These are phyloP conservation scores for Linderniella brevidens DNA, from an alignment of 257 asterid species.

Conservation along the genomic window DNA sequence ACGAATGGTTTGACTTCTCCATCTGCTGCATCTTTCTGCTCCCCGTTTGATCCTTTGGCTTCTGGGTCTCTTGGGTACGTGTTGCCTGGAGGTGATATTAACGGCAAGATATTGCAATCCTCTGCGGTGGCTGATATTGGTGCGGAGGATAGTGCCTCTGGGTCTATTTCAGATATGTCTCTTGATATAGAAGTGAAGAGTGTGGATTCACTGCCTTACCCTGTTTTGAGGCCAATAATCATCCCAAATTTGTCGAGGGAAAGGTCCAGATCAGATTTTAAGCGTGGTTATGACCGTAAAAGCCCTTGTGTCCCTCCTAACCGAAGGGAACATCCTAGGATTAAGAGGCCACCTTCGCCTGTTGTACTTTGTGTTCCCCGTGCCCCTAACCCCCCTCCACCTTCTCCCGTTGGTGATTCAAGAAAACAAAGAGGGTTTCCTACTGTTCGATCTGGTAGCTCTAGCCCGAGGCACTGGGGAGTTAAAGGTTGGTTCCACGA, in stretches of 20 bases:
- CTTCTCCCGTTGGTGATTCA: conserved; percentile 85
- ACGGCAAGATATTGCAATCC: conserved; percentile 73
- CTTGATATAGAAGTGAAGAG: conserved; percentile 63
- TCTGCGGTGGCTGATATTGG: conserved; percentile 57
- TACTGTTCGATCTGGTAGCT: conserved; percentile 96
- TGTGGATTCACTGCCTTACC: conserved; percentile 84
- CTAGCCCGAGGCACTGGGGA: conserved; percentile 99
- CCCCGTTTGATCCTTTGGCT: conserved; percentile 85
- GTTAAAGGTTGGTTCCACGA: conserved; percentile 96
- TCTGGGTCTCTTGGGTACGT: conserved; percentile 81
- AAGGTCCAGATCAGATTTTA: conserved; percentile 72
- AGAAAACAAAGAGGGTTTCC: conserved; percentile 89
- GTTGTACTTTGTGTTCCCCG: conserved; percentile 96
- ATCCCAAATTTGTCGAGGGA: conserved; percentile 90
- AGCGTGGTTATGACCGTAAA: conserved; percentile 66
- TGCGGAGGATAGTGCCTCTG: conserved; percentile 60
- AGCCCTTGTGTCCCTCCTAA: conserved; percentile 93
- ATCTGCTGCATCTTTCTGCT: conserved; percentile 85
- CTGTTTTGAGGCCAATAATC: conserved; percentile 87
- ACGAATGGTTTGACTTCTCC: conserved; percentile 97
- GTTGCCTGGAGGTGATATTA: conserved; percentile 72
- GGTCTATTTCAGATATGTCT: conserved; percentile 45
- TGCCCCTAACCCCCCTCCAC: conserved; percentile 97
- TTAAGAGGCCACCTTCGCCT: conserved; percentile 97
- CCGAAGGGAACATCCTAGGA: conserved; percentile 80